Base-by-base conservation (phyloP, 208 protist species). In the Trypanosoma scelopori region DNA sequence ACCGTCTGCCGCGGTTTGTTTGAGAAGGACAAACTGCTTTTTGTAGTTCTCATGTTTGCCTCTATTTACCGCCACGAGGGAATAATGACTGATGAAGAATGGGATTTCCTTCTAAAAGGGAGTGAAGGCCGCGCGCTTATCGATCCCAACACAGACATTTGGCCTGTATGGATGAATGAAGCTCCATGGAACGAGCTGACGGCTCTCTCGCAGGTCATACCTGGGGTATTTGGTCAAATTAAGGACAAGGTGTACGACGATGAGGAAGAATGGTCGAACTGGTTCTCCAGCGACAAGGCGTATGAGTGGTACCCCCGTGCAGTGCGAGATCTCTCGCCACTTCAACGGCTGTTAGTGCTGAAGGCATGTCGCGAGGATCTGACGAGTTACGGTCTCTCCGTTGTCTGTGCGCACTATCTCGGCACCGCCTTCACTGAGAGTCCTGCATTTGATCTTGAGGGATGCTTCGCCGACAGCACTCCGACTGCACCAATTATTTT, bases 1-100 rank as follows among this genome's bases (percentile, higher is more conserved):
- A 97, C 91, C 43, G 87, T 98, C 53, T 98, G 96, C 81, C 89
- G 96, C 32, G 96, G 94, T 23, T 87, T 98, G 32, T 98, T 98
- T 76, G 94, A 98, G 81, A 80, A 83, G 59, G 91, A 98, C 81
- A 98, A 98, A 86, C 77, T 97, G n/a, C 84, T 97, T 52, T 98
- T 97, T 62, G 95, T 95, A n/a, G 97, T 97, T 47, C 74, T 99
- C 50, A 89, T 99, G 35, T 92, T 88, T 63, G 72, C 85, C n/a
- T 76, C 89, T 32, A 92, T 99, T 50, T 73, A 82, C 23, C 84
- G 92, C 13, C 82, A 92, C 60, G 73, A 84, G 60, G 82, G 82
- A 45, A 57, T 52, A 13, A 74, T 98, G 47, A 23, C 50, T 11
- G 82, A 89, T 45, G 79, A 83, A 18, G 91, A 97, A 69, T 98